phyloP scores from a whole-genome alignment of 768 basidiomycete genomes.

The Tephrocybe sp. region DNA sequence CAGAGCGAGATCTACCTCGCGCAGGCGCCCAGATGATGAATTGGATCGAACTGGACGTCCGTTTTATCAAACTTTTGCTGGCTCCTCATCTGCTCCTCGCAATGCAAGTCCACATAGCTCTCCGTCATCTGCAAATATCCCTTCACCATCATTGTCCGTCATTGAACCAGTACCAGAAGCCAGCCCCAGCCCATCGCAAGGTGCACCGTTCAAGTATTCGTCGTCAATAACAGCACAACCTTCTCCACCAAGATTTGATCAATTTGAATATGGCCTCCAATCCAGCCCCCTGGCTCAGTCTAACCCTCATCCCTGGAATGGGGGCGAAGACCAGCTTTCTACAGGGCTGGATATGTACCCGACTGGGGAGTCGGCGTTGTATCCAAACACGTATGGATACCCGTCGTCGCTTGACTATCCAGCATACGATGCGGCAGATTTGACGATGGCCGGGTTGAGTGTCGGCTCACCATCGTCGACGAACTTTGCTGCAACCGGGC shows the following conservation, averaged over 20 bases:
- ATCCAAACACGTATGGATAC: conserved; percentile 45
- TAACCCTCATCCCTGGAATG: conserved; percentile 46
- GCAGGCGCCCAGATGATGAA: conserved; percentile 69
- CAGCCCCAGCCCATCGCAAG: conserved; percentile 52
- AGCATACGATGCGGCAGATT: conserved; percentile 40
- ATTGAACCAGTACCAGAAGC: conserved; percentile 51
- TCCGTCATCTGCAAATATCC: conserved; percentile 68
- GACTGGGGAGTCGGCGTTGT: conserved; percentile 44
- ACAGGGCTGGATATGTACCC: conserved; percentile 42
- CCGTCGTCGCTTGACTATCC: conserved; percentile 40
- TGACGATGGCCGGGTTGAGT: conserved; percentile 44
- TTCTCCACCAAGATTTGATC: conserved; percentile 55
- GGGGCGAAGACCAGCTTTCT: conserved; percentile 35
- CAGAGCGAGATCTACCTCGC: conserved; percentile 72
- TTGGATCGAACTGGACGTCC: conserved; percentile 41
- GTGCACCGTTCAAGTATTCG: conserved; percentile 43
- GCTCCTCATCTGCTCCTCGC: conserved; percentile 44
- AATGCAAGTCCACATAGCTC: conserved; percentile 69
- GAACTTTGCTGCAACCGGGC: conserved; percentile 67
- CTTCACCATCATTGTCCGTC: conserved; percentile 64
- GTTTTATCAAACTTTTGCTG: conserved; percentile 58
- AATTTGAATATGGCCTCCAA: conserved; percentile 48
- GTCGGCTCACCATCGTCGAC: conserved; percentile 56
- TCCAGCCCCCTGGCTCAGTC: conserved; percentile 37
- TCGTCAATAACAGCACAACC: conserved; percentile 48